Percentiles rank a stretch among this genome's conserved stretches.
phyloP scores from a whole-genome alignment of 352 stramenopile genomes.

The Globisporangium viniferum region DNA sequence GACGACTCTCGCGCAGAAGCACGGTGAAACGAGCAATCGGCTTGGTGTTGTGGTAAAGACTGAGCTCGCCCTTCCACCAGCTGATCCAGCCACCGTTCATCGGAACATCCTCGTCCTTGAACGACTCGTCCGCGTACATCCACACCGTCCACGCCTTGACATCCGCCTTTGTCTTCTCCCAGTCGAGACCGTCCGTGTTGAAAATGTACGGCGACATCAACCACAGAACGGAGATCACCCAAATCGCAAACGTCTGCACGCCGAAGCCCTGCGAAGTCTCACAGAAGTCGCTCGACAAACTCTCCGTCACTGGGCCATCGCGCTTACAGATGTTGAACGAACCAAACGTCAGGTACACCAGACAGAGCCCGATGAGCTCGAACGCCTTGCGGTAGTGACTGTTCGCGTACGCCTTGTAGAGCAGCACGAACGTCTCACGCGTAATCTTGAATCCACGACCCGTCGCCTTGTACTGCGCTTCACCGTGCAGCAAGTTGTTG shows the following conservation, averaged over 20 bases:
- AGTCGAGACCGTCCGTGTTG: slow-evolving; percentile 84
- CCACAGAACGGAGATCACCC: slow-evolving; percentile 73
- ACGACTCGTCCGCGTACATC: slow-evolving; percentile 77
- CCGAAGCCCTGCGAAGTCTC: slow-evolving; percentile 72
- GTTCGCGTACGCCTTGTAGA: slow-evolving; percentile 77
- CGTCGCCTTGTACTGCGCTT: slow-evolving; percentile 79
- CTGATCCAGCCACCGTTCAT: slow-evolving; percentile 75
- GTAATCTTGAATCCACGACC: slow-evolving; percentile 85
- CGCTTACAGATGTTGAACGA: slow-evolving; percentile 64
- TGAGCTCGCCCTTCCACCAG: slow-evolving; percentile 82
- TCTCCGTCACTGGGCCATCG: slow-evolving; percentile 30
- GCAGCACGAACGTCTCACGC: slow-evolving; percentile 73
- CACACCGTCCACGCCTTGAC: slow-evolving; percentile 69
- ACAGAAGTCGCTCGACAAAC: slow-evolving; percentile 59
- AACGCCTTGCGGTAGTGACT: slow-evolving; percentile 81
- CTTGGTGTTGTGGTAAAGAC: slow-evolving; percentile 67
- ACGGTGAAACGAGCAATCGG: slow-evolving; percentile 73
- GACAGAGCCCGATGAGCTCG: slow-evolving; percentile 66
- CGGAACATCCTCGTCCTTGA: slow-evolving; percentile 55
- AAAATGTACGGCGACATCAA: slow-evolving; percentile 79
- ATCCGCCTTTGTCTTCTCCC: slow-evolving; percentile 82
- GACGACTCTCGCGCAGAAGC: slow-evolving; percentile 67
- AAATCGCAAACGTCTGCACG: slow-evolving; percentile 81
- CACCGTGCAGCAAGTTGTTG: slow-evolving; percentile 77
- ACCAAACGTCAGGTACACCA: slow-evolving; percentile 76